These are phyloP conservation scores for Mortierella antarctica DNA, from an alignment of 192 early-diverging fungal species.

Conservation along the genomic window DNA sequence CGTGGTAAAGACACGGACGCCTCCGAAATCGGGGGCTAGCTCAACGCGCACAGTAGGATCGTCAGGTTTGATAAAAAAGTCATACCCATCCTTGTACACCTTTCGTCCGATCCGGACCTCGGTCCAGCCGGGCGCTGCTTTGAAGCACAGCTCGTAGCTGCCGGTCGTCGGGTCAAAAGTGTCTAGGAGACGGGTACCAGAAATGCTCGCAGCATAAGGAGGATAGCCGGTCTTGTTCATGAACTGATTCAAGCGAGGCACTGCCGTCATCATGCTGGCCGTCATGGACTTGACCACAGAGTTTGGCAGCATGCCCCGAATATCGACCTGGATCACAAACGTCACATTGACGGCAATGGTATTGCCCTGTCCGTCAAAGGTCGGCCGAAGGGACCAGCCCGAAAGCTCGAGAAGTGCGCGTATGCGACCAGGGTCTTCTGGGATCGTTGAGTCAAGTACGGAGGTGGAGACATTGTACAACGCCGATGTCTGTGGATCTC, in stretches of 20 bases:
- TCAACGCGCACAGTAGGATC: conserved; percentile 56
- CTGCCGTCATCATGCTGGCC: conserved; percentile 58
- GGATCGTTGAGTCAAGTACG: conserved; percentile 58
- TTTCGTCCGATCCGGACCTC: conserved; percentile 57
- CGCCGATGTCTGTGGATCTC: conserved; percentile 56
- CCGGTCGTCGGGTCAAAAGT: conserved; percentile 52
- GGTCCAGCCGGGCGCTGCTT: conserved; percentile 55
- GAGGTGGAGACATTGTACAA: conserved; percentile 60
- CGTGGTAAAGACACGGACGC: conserved; percentile 57
- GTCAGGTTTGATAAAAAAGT: conserved; percentile 55
- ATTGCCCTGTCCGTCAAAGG: conserved; percentile 53
- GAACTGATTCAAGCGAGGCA: conserved; percentile 56
- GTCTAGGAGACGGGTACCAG: conserved; percentile 57
- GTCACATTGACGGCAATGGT: conserved; percentile 53
- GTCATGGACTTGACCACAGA: conserved; percentile 57
- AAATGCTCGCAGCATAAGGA: conserved; percentile 62
- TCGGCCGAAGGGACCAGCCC: conserved; percentile 63
- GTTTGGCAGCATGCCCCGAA: conserved; percentile 57
- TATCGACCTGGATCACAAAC: conserved; percentile 62
- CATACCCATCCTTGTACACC: conserved; percentile 58
- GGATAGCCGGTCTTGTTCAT: conserved; percentile 61
- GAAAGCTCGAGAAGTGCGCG: conserved; percentile 55
- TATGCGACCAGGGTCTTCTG: conserved; percentile 57
- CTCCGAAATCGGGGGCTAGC: conserved; percentile 51
- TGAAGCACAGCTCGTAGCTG: conserved; percentile 57